Evolutionary conservation across 2,329 filamentous ascomycete species (phyloP).

Genomic region (Trichophaea hybrida): DNA sequence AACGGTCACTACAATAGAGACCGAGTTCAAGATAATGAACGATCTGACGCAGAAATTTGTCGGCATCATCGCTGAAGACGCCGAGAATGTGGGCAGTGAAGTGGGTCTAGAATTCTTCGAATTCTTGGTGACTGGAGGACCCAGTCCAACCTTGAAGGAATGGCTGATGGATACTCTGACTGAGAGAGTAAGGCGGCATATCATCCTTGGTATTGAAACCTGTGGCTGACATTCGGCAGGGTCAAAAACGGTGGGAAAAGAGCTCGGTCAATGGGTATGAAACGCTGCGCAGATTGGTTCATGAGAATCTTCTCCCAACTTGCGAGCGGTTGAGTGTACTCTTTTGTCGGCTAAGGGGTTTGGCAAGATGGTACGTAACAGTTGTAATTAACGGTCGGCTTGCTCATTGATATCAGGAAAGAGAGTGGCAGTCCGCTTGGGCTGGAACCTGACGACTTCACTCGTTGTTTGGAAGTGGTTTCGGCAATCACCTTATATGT

Average conservation of each 20-base stretch:
- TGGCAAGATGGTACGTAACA: conserved; percentile 46
- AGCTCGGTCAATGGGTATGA: conserved; percentile 64
- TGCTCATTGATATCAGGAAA: conserved; percentile 16
- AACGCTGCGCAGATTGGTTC: conserved; percentile 59
- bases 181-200: conserved; percentile 47
- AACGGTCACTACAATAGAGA: conserved; percentile 60
- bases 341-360: conserved; percentile 65
- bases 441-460: conserved; percentile 27
- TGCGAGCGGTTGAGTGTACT: conserved; percentile 71
- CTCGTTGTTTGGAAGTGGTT: conserved; percentile 26
- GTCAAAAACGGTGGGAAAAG: conserved; percentile 91
- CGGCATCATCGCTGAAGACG: conserved; percentile 58
- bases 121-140: conserved; percentile 26
- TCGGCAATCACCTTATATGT: conserved; percentile 24
- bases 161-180: conserved; percentile 77
- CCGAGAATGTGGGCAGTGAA: conserved; percentile 35
- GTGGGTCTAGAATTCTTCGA: conserved; percentile 27
- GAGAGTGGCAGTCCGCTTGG: conserved; percentile 27
- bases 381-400: conserved; percentile 2
- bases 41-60: conserved; percentile 70
- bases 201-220: neutral
- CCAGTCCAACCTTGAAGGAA: conserved; percentile 50
- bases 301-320: conserved; percentile 78
- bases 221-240: conserved; percentile 37
- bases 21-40: conserved; percentile 70